Percentiles rank a stretch among this genome's conserved stretches.
These are phyloP conservation scores for Xylariaceae sp. DNA, from an alignment of 2,329 filamentous ascomycete genomes.

Conservation along the genomic window DNA sequence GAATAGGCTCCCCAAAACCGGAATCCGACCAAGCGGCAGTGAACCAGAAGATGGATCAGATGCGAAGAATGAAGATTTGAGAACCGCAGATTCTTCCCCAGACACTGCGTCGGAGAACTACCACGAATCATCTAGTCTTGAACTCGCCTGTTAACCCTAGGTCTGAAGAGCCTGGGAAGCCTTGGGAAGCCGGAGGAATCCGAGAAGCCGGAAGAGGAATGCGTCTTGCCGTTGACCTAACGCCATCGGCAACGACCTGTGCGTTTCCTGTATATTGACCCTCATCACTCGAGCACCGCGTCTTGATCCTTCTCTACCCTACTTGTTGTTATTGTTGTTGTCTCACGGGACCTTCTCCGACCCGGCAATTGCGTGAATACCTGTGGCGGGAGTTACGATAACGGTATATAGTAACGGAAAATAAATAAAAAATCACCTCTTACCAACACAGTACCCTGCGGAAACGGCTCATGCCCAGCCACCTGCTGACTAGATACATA, in stretches of 20 bases:
- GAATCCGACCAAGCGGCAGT: constrained; percentile 1
- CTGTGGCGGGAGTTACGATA: constrained; percentile 1
- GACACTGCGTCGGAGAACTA: background rate
- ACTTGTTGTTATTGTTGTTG: background rate
- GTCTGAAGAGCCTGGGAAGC: background rate
- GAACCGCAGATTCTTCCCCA: background rate
- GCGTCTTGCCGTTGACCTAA: constrained; percentile 1
- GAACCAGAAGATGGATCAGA: background rate
- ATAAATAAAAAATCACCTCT: constrained; percentile 9
- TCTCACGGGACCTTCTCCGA: constrained; percentile 4
- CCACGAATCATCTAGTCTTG: background rate
- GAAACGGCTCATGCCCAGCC: background rate
- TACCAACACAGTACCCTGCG: background rate
- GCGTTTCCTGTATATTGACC: constrained; percentile 13
- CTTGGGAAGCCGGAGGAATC: background rate
- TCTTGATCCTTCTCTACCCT: constrained; percentile 4
- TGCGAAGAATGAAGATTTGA: constrained; percentile 1
- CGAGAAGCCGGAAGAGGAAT: constrained; percentile 5
- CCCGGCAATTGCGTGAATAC: constrained; percentile 1
- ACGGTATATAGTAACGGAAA: constrained; percentile 1
- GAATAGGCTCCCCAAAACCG: constrained; percentile 35
- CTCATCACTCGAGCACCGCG: constrained; percentile 1
- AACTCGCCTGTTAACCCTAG: constrained; percentile 2
- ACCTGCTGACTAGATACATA: background rate
- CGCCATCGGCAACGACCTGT: constrained; percentile 4